Evolutionary conservation across 148 eudicot genomes (phyloP).

Genomic region (Chenopodium formosanum): DNA sequence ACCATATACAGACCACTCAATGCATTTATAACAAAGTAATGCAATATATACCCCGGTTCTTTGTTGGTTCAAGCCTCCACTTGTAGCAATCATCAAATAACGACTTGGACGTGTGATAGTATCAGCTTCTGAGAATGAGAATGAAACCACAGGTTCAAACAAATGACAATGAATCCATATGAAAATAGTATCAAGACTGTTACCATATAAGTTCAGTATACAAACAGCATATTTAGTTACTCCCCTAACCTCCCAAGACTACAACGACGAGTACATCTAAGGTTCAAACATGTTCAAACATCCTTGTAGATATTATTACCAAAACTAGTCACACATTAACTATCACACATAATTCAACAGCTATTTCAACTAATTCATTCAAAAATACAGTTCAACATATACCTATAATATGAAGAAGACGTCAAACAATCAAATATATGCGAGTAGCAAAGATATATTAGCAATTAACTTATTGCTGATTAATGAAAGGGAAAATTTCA

Average conservation of each 20-base stretch:
- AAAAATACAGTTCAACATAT: not conserved
- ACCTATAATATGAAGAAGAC: not conserved
- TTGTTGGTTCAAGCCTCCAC: slow-evolving; percentile 98
- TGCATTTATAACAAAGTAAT: not conserved
- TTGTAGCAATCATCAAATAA: slow-evolving; percentile 76
- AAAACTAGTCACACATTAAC: not conserved
- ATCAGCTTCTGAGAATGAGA: slow-evolving; percentile 54
- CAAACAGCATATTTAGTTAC: not conserved
- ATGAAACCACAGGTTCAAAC: slow-evolving; percentile 12
- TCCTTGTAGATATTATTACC: not conserved
- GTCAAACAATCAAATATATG: too few species aligned
- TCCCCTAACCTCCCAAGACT: not conserved
- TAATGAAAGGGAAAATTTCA: not conserved
- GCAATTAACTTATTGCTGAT: too few species aligned
- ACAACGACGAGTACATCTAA: not conserved
- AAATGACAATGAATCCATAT: not conserved
- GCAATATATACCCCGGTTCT: slow-evolving; percentile 84
- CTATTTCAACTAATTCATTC: not conserved
- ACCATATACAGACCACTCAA: slow-evolving; percentile 13
- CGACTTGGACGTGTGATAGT: slow-evolving; percentile 56
- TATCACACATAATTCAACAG: not conserved
- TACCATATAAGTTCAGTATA: not conserved
- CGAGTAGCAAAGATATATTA: too few species aligned
- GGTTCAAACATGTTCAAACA: not conserved
- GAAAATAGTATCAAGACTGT: not conserved